A percentile compares a stretch with the other conserved stretches of the same genome.
Conservation (phyloP, 257 asterid species). For the Lycium ferocissimum region DNA sequence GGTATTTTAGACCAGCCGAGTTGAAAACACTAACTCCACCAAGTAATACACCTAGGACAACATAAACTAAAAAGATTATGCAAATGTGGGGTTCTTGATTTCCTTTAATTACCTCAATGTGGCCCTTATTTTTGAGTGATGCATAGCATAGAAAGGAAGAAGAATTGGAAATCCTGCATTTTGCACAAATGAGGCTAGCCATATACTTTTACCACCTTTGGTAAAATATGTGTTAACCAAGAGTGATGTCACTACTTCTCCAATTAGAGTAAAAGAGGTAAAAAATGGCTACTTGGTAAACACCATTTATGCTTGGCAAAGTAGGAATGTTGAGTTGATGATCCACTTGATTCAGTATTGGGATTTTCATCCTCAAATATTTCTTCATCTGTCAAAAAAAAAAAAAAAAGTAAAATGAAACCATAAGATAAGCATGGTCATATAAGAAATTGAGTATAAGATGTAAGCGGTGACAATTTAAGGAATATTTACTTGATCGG, state of each 20-base stretch:
- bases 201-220: conserved; percentile 59
- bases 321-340: background rate
- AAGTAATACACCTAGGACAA: conserved; percentile 3
- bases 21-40: conserved; percentile 16
- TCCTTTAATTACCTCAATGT: background rate
- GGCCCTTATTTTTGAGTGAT: background rate
- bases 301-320: conserved; percentile 31
- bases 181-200: conserved; percentile 50
- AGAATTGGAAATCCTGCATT: conserved; percentile 51
- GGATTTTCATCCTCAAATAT: conserved; percentile 1
- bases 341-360: background rate
- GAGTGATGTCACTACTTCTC: conserved; percentile 51
- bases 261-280: conserved; percentile 43
- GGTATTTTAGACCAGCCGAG: background rate
- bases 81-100: conserved; percentile 10
- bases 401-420: background rate
- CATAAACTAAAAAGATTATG: conserved; percentile 3
- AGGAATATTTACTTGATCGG: accelerated
- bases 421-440: background rate
- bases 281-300: conserved; percentile 42
- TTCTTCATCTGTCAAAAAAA: background rate
- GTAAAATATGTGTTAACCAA: conserved; percentile 51
- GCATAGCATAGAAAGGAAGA: conserved; percentile 40
- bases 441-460: background rate
- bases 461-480: background rate